phyloP scores from a whole-genome alignment of 768 basidiomycete species.

The Exidia glandulosa region DNA sequence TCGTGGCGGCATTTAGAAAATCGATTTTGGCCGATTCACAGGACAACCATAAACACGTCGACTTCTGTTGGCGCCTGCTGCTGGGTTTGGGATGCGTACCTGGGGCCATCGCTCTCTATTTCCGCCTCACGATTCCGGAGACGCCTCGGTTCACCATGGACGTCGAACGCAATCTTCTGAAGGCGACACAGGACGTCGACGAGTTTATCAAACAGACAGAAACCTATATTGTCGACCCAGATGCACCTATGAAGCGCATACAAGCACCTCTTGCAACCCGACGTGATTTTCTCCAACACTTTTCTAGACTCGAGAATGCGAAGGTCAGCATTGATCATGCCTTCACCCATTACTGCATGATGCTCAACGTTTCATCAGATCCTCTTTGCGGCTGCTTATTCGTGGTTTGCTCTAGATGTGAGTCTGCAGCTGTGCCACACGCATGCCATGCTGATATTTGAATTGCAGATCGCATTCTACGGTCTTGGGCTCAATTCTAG shows the following conservation, averaged over 20 bases:
- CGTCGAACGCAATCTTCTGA: slow-evolving; percentile 71
- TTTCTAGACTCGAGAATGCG: too few species aligned
- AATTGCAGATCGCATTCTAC: slow-evolving; percentile 87
- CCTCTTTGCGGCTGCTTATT: slow-evolving; percentile 66
- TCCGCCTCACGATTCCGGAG: slow-evolving; percentile 87
- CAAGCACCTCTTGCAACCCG: slow-evolving; percentile 58
- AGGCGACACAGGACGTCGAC: slow-evolving; percentile 64
- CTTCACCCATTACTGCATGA: too few species aligned
- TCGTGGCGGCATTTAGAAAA: slow-evolving; percentile 58
- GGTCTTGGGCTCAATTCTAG: slow-evolving; percentile 78
- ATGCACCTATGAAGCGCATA: slow-evolving; percentile 46
- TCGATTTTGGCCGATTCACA: slow-evolving; percentile 36
- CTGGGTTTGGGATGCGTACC: slow-evolving; percentile 84
- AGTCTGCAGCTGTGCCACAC: too few species aligned
- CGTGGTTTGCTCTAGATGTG: slow-evolving; percentile 87
- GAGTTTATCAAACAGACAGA: slow-evolving; percentile 48
- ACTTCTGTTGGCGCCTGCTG: slow-evolving; percentile 76
- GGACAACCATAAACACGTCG: slow-evolving; percentile 37
- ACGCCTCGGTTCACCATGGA: slow-evolving; percentile 91
- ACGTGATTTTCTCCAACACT: slow-evolving; percentile 52
- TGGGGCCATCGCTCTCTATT: slow-evolving; percentile 72
- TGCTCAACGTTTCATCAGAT: slow-evolving; percentile 71
- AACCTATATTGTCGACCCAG: slow-evolving; percentile 37
- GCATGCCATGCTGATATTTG: too few species aligned
- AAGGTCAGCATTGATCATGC: too few species aligned